Conservation (phyloP, 2,329 filamentous ascomycete genomes). For the Harringtonia aguacate region DNA sequence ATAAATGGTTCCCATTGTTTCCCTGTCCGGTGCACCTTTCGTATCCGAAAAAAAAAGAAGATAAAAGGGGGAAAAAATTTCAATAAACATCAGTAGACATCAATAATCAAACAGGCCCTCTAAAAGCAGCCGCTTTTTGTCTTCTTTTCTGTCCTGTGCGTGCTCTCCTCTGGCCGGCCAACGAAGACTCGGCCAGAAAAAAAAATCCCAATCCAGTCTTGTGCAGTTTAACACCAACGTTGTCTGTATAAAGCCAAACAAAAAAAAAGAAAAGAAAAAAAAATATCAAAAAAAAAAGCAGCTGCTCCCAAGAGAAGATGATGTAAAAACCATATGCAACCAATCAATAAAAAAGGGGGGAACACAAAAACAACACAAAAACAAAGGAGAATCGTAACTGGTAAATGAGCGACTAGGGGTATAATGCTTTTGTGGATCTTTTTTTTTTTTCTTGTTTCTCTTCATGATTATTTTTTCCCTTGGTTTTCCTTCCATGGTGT, state of each 20-base stretch:
- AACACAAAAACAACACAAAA: neutral
- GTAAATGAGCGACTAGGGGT: neutral
- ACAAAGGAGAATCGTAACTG: too few relatives aligned
- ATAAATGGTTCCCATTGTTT: too few relatives aligned
- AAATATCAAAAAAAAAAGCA: neutral
- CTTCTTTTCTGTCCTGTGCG: too few relatives aligned
- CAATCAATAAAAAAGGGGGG: neutral
- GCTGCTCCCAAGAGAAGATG: neutral
- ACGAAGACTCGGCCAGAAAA: neutral
- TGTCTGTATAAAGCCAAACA: neutral
- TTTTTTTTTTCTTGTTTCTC: too few relatives aligned
- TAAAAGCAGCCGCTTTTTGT: too few relatives aligned
- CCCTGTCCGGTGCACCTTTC: too few relatives aligned
- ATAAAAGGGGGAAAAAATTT: neutral
- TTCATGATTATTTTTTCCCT: too few relatives aligned
- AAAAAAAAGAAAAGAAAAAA: neutral
- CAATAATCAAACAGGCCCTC: too few relatives aligned
- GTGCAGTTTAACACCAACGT: neutral
- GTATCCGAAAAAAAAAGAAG: neutral
- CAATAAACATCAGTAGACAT: too few relatives aligned
- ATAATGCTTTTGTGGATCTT: too few relatives aligned
- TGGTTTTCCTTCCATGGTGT: neutral
- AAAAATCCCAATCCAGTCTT: neutral
- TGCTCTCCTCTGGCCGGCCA: too few relatives aligned
- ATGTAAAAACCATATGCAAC: neutral